Evolutionary conservation across 108 stramenopile genomes (phyloP).

Genomic region (Phaeodactylum tricornutum): DNA sequence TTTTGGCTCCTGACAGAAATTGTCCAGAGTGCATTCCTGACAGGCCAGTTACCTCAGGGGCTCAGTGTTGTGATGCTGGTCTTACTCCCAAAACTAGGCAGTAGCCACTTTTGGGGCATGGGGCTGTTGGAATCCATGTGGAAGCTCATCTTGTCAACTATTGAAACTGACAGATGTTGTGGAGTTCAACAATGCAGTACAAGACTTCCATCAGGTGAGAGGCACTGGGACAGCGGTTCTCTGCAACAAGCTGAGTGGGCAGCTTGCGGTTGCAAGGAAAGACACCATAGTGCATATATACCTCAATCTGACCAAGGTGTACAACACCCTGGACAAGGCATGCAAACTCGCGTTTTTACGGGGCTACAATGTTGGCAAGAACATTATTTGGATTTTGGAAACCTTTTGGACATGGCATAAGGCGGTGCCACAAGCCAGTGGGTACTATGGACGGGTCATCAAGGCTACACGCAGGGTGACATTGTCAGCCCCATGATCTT

Average conservation of each 20-base stretch:
- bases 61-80: conserved; percentile 4
- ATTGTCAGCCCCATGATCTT: conserved; percentile 13
- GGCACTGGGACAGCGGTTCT: conserved; percentile 13
- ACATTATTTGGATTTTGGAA: conserved; percentile 5
- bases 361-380: conserved; percentile 11
- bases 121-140: conserved; percentile 12
- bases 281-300: conserved; percentile 8
- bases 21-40: conserved; percentile 1
- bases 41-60: conserved; percentile 9
- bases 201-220: conserved; percentile 5
- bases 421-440: too few relatives aligned
- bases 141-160: conserved; percentile 8
- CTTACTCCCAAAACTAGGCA: conserved; percentile 15
- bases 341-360: conserved; percentile 7
- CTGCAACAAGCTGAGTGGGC: conserved; percentile 9
- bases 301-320: conserved; percentile 11
- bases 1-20: too few relatives aligned
- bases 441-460: conserved; percentile 10
- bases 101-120: conserved; percentile 7
- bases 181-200: not conserved
- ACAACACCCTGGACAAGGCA: conserved; percentile 9
- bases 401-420: conserved; percentile 3
- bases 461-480: conserved; percentile 17
- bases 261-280: conserved; percentile 5
- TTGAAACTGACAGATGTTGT: too few relatives aligned